Evolutionary conservation across 2,329 filamentous ascomycete genomes (phyloP), one percentile per base, ranked within the genome.

Genomic region (Endocalyx cinctus): DNA sequence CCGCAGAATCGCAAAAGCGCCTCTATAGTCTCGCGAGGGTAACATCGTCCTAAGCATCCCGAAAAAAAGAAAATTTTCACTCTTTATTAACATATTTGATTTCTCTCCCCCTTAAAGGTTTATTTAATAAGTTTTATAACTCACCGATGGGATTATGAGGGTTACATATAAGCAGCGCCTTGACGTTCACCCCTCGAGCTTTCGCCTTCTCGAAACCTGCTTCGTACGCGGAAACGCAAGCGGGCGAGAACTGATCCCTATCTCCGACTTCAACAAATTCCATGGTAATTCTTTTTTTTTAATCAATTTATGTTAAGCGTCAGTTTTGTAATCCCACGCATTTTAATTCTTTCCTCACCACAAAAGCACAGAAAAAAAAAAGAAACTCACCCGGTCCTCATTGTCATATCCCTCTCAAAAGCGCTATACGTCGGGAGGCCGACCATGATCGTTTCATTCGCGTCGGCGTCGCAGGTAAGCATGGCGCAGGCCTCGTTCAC

Each of bases 351-450:
- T n/a, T n/a, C n/a, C n/a, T n/a, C n/a, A n/a, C n/a, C n/a, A n/a
- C n/a, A n/a, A n/a, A n/a, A n/a, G n/a, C n/a, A n/a, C n/a, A n/a
- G n/a, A n/a, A n/a, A n/a, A n/a, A n/a, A n/a, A n/a, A n/a, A n/a
- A n/a, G n/a, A n/a, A 23, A 23, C 46, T 27, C 38, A 51, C 47
- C 47, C 46, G n/a, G 47, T 51, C 34, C 47, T 37, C 33, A 43
- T 36, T 3, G 25, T 31, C 12, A 51, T 33, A 22, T 49, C 47
- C n/a, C 22, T 34, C 5, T 39, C 33, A 31, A 50, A 49, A 11
- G 39, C 17, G 14, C 47, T 46, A 16, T 51, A 51, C 10, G 46
- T 27, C 16, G 45, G 46, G 5, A 29, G 25, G 12, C 45, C 45
- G 10, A 51, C 34, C 17, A 51, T 17, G 28, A 51, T 31, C 10